Conservation (phyloP, 495 filamentous ascomycete species). For the Filosporella fistucella region DNA sequence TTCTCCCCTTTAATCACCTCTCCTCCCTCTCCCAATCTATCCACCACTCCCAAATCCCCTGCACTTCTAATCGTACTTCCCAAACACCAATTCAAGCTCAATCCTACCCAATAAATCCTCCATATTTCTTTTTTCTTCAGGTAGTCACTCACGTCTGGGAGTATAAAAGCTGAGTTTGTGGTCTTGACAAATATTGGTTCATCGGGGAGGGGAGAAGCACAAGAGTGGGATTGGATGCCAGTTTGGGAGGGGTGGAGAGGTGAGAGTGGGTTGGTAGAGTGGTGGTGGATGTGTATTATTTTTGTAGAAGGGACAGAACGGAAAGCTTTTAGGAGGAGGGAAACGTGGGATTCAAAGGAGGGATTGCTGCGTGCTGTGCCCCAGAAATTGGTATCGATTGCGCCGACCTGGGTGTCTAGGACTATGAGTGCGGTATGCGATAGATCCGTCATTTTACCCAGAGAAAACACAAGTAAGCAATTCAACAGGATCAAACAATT, state of each 20-base stretch:
- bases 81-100: constrained; percentile 49
- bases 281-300: constrained; percentile 37
- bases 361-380: constrained; percentile 41
- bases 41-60: constrained; percentile 40
- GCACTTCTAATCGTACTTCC: constrained; percentile 47
- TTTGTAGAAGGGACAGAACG: constrained; percentile 20
- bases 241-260: constrained; percentile 30
- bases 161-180: constrained; percentile 46
- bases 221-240: constrained; percentile 32
- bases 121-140: constrained; percentile 32
- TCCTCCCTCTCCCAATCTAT: constrained; percentile 17
- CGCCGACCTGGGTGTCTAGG: constrained; percentile 54
- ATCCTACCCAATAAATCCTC: constrained; percentile 33
- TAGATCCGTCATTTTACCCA: no score
- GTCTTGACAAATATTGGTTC: constrained; percentile 41
- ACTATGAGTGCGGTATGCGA: constrained; percentile 46
- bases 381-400: constrained; percentile 28
- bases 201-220: constrained; percentile 32
- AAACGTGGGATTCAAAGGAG: constrained; percentile 38
- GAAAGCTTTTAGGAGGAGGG: constrained; percentile 36
- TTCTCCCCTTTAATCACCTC: constrained; percentile 23
- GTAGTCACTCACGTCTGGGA: constrained; percentile 36
- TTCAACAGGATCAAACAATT: no score
- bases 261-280: constrained; percentile 29
- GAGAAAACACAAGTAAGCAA: no score